Evolutionary conservation across 2,329 filamentous ascomycete genomes (phyloP).

Genomic region (Aspergillus intermedius): DNA sequence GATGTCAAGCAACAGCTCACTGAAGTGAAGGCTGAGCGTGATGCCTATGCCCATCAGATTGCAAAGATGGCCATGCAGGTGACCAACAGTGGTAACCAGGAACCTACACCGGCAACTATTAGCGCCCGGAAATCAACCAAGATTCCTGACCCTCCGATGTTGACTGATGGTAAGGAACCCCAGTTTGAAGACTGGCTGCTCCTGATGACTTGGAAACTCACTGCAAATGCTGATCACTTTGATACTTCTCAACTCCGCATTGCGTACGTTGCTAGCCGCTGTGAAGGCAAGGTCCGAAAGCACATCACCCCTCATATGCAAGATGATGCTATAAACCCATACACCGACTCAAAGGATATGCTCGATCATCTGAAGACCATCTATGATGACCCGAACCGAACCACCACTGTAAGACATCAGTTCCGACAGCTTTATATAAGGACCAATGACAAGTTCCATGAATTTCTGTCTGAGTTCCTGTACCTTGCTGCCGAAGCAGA

Average conservation of each 20-base stretch:
- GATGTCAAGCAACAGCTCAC: too few relatives aligned
- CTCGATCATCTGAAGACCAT: neutral
- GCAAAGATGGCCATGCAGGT: neutral
- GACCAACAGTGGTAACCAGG: neutral
- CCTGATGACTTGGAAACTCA: neutral
- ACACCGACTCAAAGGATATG: neutral
- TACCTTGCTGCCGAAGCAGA: too few relatives aligned
- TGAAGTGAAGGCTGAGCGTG: neutral
- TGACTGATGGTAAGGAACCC: too few relatives aligned
- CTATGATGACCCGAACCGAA: neutral
- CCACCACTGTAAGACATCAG: neutral
- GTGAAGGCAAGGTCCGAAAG: neutral
- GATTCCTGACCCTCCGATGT: too few relatives aligned
- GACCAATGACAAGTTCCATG: neutral
- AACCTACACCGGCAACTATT: neutral
- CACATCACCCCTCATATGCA: neutral
- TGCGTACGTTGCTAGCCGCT: neutral
- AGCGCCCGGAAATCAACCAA: neutral
- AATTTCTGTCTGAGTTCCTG: too few relatives aligned
- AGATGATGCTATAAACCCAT: neutral
- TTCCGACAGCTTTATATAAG: neutral
- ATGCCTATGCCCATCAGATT: neutral
- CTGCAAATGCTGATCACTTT: neutral
- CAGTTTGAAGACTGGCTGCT: too few relatives aligned
- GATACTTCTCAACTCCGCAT: neutral